Percentiles rank a stretch among this genome's conserved stretches.
phyloP scores from a whole-genome alignment of 108 stramenopile genomes.

The Ochromonas danica region DNA sequence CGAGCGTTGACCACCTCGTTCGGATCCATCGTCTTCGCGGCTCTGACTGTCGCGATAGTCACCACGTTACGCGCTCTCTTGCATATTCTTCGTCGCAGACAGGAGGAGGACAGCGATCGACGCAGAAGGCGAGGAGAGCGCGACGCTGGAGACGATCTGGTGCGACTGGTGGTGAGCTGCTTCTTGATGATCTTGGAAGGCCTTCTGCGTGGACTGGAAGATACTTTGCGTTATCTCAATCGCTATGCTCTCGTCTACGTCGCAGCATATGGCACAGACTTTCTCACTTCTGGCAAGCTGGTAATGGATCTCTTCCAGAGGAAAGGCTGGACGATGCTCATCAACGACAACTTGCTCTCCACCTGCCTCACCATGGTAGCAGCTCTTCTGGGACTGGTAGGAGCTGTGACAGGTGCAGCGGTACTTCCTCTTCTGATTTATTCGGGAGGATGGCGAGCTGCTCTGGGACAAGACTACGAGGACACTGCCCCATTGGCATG shows the following conservation, averaged over 20 bases:
- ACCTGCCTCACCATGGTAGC: too few relatives aligned
- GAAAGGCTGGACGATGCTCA: slow-evolving; percentile 62
- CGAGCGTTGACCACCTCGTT: slow-evolving; percentile 53
- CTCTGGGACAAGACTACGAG: too few relatives aligned
- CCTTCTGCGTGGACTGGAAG: slow-evolving; percentile 36
- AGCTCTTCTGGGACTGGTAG: too few relatives aligned
- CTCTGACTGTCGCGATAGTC: slow-evolving; percentile 75
- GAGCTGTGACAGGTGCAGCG: too few relatives aligned
- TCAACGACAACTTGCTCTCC: slow-evolving; percentile 40
- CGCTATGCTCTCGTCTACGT: slow-evolving; percentile 41
- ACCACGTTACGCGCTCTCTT: slow-evolving; percentile 60
- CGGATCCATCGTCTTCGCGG: slow-evolving; percentile 83
- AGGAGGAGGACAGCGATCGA: neutral
- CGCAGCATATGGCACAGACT: slow-evolving; percentile 43
- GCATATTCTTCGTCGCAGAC: neutral
- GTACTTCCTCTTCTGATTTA: too few relatives aligned
- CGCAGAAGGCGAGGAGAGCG: neutral
- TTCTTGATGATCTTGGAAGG: slow-evolving; percentile 29
- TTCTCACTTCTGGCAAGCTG: slow-evolving; percentile 26
- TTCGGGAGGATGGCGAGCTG: too few relatives aligned
- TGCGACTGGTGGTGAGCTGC: slow-evolving; percentile 20
- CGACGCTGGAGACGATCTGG: slow-evolving; percentile 33
- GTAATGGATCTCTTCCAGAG: slow-evolving; percentile 52
- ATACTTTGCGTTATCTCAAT: slow-evolving; percentile 40
- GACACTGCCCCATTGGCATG: too few relatives aligned